These are phyloP conservation scores for Pseudogymnoascus sp. DNA, from an alignment of 2,329 filamentous ascomycete genomes.

Conservation along the genomic window DNA sequence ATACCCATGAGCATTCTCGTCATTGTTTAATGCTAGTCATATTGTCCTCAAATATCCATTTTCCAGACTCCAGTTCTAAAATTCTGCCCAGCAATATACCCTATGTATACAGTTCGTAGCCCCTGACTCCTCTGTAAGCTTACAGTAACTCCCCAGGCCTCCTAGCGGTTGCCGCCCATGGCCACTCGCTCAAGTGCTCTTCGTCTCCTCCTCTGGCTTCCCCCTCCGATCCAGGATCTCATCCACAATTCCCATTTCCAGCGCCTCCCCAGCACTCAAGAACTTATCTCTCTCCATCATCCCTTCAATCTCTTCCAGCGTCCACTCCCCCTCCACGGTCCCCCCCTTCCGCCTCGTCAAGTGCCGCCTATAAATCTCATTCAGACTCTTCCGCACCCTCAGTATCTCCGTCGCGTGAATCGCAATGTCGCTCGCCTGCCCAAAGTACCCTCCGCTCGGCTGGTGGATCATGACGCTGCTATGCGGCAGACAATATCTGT, in stretches of 20 bases:
- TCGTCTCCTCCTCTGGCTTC: constrained; percentile 33
- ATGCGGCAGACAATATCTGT: constrained; percentile 86
- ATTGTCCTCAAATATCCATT: neutral
- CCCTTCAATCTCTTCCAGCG: constrained; percentile 76
- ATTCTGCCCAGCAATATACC: neutral
- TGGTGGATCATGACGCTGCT: constrained; percentile 97
- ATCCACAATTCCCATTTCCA: constrained; percentile 87
- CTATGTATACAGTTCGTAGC: neutral
- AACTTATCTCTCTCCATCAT: constrained; percentile 98
- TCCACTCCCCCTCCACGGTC: constrained; percentile 58
- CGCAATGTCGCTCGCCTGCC: constrained; percentile 72
- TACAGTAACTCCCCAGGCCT: neutral
- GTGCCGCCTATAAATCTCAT: constrained; percentile 82
- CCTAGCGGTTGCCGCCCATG: neutral
- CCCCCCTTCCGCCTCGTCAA: constrained; percentile 61
- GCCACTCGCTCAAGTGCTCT: neutral
- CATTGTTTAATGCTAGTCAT: neutral
- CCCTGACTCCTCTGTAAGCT: neutral
- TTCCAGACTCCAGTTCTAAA: neutral
- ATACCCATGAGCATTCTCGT: neutral
- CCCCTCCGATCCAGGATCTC: constrained; percentile 68
- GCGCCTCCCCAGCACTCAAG: constrained; percentile 78
- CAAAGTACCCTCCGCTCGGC: constrained; percentile 66
- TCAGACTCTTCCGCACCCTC: constrained; percentile 74
- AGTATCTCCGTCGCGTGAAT: constrained; percentile 98